Percentiles rank a stretch among this genome's conserved stretches.
phyloP scores from a whole-genome alignment of 139 green algal species.

The Nannochloris sp. region DNA sequence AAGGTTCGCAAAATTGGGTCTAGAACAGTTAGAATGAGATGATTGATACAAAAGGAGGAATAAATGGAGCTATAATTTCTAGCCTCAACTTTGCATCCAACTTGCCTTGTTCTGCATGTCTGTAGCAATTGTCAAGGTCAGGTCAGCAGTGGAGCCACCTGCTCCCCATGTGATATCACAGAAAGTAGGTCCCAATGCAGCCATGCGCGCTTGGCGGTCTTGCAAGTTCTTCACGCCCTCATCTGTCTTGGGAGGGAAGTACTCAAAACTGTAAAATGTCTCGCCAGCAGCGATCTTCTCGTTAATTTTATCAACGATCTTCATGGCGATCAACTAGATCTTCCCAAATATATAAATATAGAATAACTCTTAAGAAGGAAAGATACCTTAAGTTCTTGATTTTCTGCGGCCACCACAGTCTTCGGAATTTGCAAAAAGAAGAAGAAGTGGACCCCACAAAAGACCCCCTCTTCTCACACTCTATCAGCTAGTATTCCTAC shows the following conservation, averaged over 20 bases:
- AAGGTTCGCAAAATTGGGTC: background rate
- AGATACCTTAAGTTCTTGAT: too few relatives aligned
- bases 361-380: background rate
- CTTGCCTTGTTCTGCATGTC: slow-evolving; percentile 90
- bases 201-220: slow-evolving; percentile 85
- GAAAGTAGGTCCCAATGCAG: slow-evolving; percentile 70
- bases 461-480: too few relatives aligned
- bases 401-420: too few relatives aligned
- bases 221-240: slow-evolving; percentile 94
- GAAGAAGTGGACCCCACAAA: too few relatives aligned
- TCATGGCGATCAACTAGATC: slow-evolving; percentile 43
- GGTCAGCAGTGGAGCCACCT: slow-evolving; percentile 86
- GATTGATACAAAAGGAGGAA: background rate
- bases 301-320: slow-evolving; percentile 91
- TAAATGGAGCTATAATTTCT: background rate
- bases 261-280: slow-evolving; percentile 94
- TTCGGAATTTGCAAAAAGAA: too few relatives aligned
- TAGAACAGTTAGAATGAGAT: background rate
- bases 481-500: too few relatives aligned
- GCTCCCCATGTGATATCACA: slow-evolving; percentile 99
- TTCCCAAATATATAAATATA: background rate
- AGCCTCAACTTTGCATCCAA: background rate
- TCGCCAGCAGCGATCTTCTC: slow-evolving; percentile 51
- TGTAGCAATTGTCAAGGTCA: slow-evolving; percentile 90
- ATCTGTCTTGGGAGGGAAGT: slow-evolving; percentile 88